Percentiles rank a stretch among this genome's conserved stretches.
These are phyloP conservation scores for Solanum etuberosum DNA, from an alignment of 257 asterid species.

Conservation along the genomic window DNA sequence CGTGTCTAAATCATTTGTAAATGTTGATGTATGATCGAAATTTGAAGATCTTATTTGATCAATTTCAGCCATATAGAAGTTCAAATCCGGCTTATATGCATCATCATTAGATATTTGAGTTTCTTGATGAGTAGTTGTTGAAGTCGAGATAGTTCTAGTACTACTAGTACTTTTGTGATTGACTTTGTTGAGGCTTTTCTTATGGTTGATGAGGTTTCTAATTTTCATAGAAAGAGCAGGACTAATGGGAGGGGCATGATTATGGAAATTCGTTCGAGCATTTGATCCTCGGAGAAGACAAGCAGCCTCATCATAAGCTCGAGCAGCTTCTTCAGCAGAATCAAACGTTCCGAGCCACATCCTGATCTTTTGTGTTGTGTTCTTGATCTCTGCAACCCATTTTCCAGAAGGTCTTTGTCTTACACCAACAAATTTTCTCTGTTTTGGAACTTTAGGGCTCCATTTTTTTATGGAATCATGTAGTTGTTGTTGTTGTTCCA, in stretches of 20 bases:
- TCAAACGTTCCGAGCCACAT: slow-evolving; percentile 91
- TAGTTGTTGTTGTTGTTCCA: neutral
- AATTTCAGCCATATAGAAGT: slow-evolving; percentile 26
- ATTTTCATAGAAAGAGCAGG: slow-evolving; percentile 72
- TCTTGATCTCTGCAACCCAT: slow-evolving; percentile 89
- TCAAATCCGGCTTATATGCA: slow-evolving; percentile 53
- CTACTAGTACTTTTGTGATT: neutral
- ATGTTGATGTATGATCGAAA: slow-evolving; percentile 7
- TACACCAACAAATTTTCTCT: slow-evolving; percentile 66
- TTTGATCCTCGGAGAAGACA: slow-evolving; percentile 75
- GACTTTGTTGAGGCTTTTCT: slow-evolving; percentile 22
- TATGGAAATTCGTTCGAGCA: slow-evolving; percentile 62
- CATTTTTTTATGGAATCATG: neutral
- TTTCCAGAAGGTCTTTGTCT: slow-evolving; percentile 84
- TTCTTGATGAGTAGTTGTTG: neutral
- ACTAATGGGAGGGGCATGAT: slow-evolving; percentile 35
- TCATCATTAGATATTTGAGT: slow-evolving; percentile 13
- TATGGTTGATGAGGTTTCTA: slow-evolving; percentile 58
- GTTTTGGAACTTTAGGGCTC: neutral
- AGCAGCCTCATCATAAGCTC: slow-evolving; percentile 80
- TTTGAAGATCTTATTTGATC: slow-evolving; percentile 15
- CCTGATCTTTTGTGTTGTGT: slow-evolving; percentile 81
- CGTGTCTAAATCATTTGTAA: slow-evolving; percentile 18
- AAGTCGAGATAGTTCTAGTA: neutral
- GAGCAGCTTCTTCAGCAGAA: slow-evolving; percentile 87